Evolutionary conservation across 2,329 filamentous ascomycete species (phyloP), one percentile per base, ranked within the genome.

Genomic region (Cladosporium austrohemisphaericum): DNA sequence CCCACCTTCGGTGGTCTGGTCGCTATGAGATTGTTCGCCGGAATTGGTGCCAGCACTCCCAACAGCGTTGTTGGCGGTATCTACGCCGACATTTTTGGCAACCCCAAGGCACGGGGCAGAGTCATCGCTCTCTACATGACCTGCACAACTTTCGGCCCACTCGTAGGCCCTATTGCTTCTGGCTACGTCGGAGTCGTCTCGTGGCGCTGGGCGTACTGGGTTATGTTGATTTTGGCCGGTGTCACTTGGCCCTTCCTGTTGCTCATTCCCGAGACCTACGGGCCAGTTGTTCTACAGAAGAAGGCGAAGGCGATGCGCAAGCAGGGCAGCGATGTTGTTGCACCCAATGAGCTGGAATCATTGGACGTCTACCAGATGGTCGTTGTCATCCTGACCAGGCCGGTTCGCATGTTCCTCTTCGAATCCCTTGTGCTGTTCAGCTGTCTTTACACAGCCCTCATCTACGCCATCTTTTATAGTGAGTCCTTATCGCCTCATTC

Each of bases 391-490:
- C 70, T 91, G 26, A 84, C 82, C 1, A 72, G 87, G 0, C 87
- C 88, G 0, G 65, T 90, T 5, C 76, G 83, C 19, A 91, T 92
- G 87, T 71, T 88, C 16, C 62, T 68, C 44, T 82, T 77, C 33
- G 88, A 93, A 62, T 82, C 84, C 41, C 85, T 92, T 43, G 85
- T 92, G 6, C 73, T 82, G 22, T 83, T 81, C 40, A 80, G 78
- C 1, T 91, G 88, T 65, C 73, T 90, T 8, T 81, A 86, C 26
- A 73, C 91, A 23, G 76, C 82, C 23, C 71, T 75, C 35, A 71
- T 68, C 10, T 91, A 89, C 61, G 77, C 73, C 2, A 76, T 84
- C 52, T 79, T 84, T 52, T 84, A 81, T 72, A 86, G 60, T 59
- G 40, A 55, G 59, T 55, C 14, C 2, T 20, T 25, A 25, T 10